phyloP scores from a whole-genome alignment of 495 filamentous ascomycete species.

The Thermothielavioides terrestris region DNA sequence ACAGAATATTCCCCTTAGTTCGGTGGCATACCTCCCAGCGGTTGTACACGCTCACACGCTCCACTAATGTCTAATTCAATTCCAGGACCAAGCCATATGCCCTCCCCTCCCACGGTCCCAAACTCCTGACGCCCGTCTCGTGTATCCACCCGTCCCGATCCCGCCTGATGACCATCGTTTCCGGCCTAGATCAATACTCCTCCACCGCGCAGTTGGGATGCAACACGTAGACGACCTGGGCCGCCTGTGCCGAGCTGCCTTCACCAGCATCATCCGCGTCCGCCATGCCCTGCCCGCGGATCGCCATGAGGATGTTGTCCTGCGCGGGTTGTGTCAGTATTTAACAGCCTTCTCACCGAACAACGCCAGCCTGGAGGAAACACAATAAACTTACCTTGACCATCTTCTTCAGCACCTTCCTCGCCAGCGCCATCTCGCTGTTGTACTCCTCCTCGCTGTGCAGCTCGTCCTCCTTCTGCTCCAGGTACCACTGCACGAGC shows the following conservation, averaged over 20 bases:
- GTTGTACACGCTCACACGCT: no score
- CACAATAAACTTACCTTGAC: slow-evolving; percentile 63
- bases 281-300: slow-evolving; percentile 73
- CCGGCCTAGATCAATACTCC: slow-evolving; percentile 18
- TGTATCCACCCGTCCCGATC: no score
- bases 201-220: slow-evolving; percentile 92
- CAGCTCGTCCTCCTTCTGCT: slow-evolving; percentile 83
- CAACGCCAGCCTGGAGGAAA: background rate
- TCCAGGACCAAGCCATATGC: no score
- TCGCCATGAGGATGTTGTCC: slow-evolving; percentile 89
- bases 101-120: background rate
- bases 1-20: no score
- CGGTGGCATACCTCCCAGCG: no score
- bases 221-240: slow-evolving; percentile 72
- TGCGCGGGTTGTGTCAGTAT: no score
- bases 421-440: slow-evolving; percentile 63
- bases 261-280: slow-evolving; percentile 46
- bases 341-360: slow-evolving; percentile 11
- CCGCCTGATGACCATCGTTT: background rate
- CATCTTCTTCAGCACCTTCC: slow-evolving; percentile 90
- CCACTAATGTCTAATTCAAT: background rate
- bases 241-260: slow-evolving; percentile 30
- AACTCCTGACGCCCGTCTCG: background rate
- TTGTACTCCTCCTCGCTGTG: slow-evolving; percentile 70
- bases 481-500: slow-evolving; percentile 84